These are phyloP conservation scores for Hanseniaspora pseudoguilliermondii DNA, from an alignment of 805 yeast species.

Conservation along the genomic window DNA sequence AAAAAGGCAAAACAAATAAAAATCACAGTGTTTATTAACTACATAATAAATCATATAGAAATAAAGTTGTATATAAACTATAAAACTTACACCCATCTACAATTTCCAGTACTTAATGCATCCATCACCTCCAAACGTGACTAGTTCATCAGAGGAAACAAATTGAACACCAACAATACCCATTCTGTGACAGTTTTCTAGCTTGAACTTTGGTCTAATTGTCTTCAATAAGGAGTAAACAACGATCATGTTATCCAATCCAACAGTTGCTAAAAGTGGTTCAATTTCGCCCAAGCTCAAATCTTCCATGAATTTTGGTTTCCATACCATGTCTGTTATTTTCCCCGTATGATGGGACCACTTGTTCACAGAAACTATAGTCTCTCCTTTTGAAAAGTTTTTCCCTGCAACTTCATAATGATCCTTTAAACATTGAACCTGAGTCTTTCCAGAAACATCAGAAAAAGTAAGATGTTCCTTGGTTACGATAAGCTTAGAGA, in stretches of 20 bases:
- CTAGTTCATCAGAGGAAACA: slow-evolving; percentile 39
- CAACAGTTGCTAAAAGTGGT: slow-evolving; percentile 60
- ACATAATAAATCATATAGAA: neutral
- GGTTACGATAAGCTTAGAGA: neutral
- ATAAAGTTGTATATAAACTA: slow-evolving; percentile 1
- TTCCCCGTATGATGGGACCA: slow-evolving; percentile 93
- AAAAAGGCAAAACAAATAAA: neutral
- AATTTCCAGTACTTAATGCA: slow-evolving; percentile 60
- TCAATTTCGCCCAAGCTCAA: slow-evolving; percentile 38
- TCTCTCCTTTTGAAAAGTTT: neutral
- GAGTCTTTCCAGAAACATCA: slow-evolving; percentile 11
- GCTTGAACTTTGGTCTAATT: slow-evolving; percentile 52
- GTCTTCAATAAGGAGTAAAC: slow-evolving; percentile 73
- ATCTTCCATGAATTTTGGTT: slow-evolving; percentile 15
- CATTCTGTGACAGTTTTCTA: slow-evolving; percentile 71
- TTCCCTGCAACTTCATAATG: neutral
- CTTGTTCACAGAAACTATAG: slow-evolving; percentile 28
- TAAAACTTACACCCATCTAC: neutral
- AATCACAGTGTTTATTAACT: neutral
- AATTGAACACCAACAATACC: slow-evolving; percentile 72
- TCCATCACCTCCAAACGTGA: slow-evolving; percentile 72
- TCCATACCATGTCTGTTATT: slow-evolving; percentile 70
- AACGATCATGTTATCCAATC: slow-evolving; percentile 70
- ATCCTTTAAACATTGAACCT: slow-evolving; percentile 7
- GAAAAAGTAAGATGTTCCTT: slow-evolving; percentile 3